phyloP scores from a whole-genome alignment of 2,329 filamentous ascomycete genomes.

The Aspergillus sp. region DNA sequence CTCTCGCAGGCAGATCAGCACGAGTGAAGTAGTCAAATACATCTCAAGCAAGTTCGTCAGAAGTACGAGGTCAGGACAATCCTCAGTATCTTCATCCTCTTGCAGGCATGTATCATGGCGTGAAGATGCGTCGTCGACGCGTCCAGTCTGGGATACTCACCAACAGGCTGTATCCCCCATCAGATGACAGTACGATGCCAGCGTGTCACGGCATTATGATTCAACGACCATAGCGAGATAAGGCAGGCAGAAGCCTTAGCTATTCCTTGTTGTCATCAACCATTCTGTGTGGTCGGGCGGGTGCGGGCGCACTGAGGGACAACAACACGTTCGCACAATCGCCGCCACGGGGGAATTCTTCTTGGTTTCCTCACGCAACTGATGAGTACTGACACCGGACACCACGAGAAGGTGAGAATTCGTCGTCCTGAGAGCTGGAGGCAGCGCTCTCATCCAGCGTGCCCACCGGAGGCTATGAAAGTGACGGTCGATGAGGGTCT shows the following conservation, averaged over 20 bases:
- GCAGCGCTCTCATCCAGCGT: too few relatives aligned
- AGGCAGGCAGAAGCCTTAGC: not conserved
- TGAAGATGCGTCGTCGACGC: too few relatives aligned
- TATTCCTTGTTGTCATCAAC: not conserved
- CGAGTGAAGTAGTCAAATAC: too few relatives aligned
- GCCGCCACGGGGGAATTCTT: not conserved
- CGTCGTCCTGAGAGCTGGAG: not conserved
- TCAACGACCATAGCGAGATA: not conserved
- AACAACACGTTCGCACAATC: not conserved
- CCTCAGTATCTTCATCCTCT: too few relatives aligned
- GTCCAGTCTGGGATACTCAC: too few relatives aligned
- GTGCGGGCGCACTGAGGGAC: not conserved
- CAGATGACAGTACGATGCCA: not conserved
- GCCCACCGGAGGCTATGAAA: too few relatives aligned
- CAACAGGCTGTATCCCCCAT: not conserved
- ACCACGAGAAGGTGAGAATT: not conserved
- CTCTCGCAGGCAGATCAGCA: too few relatives aligned
- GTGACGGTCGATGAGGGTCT: too few relatives aligned
- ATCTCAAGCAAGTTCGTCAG: too few relatives aligned
- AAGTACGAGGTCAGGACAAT: too few relatives aligned
- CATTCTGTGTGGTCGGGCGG: not conserved
- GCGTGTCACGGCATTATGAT: not conserved
- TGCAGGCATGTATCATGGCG: too few relatives aligned
- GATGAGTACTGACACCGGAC: not conserved
- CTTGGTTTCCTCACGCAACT: not conserved